Evolutionary conservation across 129 eudicot genomes (phyloP).

Genomic region (Lonicera japonica): DNA sequence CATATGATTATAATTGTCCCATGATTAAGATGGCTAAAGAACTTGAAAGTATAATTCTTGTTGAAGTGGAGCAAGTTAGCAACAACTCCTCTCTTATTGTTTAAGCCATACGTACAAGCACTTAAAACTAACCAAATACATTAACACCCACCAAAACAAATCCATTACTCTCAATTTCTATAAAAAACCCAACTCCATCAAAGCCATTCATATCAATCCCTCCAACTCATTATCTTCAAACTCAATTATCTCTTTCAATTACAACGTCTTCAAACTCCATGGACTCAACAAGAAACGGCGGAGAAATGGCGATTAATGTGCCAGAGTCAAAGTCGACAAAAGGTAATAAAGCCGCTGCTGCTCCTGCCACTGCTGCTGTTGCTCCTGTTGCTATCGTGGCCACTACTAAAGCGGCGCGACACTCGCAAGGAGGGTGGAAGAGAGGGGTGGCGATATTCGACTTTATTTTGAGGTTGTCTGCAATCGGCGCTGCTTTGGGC

Average conservation of each 20-base stretch:
- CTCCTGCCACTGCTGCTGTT: conserved; percentile 12
- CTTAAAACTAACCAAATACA: background rate
- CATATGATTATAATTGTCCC: too few relatives aligned
- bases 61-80: conserved; percentile 55
- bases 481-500: conserved; percentile 54
- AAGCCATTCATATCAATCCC: conserved; percentile 11
- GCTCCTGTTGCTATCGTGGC: conserved; percentile 12
- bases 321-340: conserved; percentile 34
- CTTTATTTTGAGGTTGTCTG: conserved; percentile 63
- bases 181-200: conserved; percentile 16
- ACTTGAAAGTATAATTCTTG: background rate
- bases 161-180: conserved; percentile 26
- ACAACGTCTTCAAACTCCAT: background rate
- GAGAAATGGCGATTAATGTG: conserved; percentile 38
- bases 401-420: conserved; percentile 20
- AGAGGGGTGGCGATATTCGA: conserved; percentile 56
- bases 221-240: conserved; percentile 11
- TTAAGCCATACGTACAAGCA: conserved; percentile 8
- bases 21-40: background rate
- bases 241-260: background rate
- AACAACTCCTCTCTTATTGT: conserved; percentile 44
- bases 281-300: conserved; percentile 40
- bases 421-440: conserved; percentile 32
- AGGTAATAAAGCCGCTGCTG: conserved; percentile 4
- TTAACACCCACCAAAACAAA: conserved; percentile 12